These are phyloP conservation scores for Boletellus emodensis DNA, from an alignment of 768 basidiomycete species.

Conservation along the genomic window DNA sequence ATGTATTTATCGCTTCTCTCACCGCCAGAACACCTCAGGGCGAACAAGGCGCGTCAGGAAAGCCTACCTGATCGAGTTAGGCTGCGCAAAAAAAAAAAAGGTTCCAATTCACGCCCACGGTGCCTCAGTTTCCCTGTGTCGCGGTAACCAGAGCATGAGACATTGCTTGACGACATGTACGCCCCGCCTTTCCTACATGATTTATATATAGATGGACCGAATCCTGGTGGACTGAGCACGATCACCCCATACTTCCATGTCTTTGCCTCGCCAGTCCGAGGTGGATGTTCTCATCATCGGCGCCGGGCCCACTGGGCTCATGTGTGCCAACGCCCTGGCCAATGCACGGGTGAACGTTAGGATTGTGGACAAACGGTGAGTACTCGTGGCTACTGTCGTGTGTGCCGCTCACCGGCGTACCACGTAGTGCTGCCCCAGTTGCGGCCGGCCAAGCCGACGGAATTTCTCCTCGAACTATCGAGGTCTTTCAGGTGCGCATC, in stretches of 20 bases:
- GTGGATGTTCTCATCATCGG: conserved; percentile 43
- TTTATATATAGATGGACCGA: conserved; percentile 2
- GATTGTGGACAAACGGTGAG: conserved; percentile 40
- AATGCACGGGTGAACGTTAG: conserved; percentile 34
- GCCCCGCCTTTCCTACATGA: background rate
- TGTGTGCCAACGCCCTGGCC: conserved; percentile 41
- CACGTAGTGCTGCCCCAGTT: conserved; percentile 15
- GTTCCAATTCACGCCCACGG: background rate
- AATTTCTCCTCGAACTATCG: conserved; percentile 28
- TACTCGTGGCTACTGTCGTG: conserved; percentile 1
- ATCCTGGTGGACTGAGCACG: background rate
- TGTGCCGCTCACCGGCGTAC: background rate
- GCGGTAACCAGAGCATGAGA: background rate
- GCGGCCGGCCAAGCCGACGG: conserved; percentile 28
- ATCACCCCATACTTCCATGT: conserved; percentile 8
- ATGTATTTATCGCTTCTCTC: too few species aligned
- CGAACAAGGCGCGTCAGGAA: too few species aligned
- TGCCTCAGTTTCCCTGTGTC: background rate
- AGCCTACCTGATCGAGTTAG: background rate
- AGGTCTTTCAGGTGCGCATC: conserved; percentile 42
- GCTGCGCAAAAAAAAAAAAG: background rate
- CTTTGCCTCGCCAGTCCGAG: conserved; percentile 19
- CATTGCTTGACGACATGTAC: background rate
- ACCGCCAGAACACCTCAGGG: too few species aligned
- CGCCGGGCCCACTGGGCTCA: conserved; percentile 41